Evolutionary conservation across 768 basidiomycete species (phyloP).

Genomic region (Ramaria sp.): DNA sequence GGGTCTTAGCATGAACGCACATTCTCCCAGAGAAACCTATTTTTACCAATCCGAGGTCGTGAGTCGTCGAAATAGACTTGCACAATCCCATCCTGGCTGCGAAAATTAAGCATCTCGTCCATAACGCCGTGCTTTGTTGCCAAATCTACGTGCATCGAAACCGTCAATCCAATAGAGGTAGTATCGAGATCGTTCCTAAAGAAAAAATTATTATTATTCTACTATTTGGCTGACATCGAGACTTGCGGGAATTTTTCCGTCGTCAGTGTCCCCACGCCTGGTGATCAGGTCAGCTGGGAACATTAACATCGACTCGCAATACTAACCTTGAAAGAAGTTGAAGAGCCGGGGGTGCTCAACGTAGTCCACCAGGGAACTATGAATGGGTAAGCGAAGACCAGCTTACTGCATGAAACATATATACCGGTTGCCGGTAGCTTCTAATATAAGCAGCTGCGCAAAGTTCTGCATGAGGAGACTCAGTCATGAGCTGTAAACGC

Average conservation of each 20-base stretch:
- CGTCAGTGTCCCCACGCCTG: background rate
- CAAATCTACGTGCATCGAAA: slow-evolving; percentile 22
- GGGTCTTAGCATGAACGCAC: slow-evolving; percentile 24
- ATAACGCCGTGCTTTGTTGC: slow-evolving; percentile 32
- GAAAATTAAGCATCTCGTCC: slow-evolving; percentile 46
- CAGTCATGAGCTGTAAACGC: background rate
- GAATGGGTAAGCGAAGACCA: background rate
- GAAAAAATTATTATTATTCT: slow-evolving; percentile 30
- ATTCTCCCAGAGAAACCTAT: background rate
- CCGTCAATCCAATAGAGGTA: slow-evolving; percentile 41
- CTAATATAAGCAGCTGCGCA: slow-evolving; percentile 47
- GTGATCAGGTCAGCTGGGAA: background rate
- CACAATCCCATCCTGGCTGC: slow-evolving; percentile 40
- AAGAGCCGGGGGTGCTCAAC: background rate
- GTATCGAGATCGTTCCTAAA: slow-evolving; percentile 41
- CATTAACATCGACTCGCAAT: background rate
- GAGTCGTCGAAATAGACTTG: slow-evolving; percentile 25
- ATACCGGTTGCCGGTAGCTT: slow-evolving; percentile 36
- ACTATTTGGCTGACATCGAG: background rate
- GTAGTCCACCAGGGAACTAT: background rate
- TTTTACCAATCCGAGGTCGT: slow-evolving; percentile 30
- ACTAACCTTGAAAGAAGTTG: background rate
- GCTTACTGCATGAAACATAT: slow-evolving; percentile 9
- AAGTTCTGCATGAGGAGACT: slow-evolving; percentile 29
- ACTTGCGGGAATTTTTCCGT: background rate